Evolutionary conservation across 139 green algal species (phyloP).

Genomic region (Micractinium conductrix): DNA sequence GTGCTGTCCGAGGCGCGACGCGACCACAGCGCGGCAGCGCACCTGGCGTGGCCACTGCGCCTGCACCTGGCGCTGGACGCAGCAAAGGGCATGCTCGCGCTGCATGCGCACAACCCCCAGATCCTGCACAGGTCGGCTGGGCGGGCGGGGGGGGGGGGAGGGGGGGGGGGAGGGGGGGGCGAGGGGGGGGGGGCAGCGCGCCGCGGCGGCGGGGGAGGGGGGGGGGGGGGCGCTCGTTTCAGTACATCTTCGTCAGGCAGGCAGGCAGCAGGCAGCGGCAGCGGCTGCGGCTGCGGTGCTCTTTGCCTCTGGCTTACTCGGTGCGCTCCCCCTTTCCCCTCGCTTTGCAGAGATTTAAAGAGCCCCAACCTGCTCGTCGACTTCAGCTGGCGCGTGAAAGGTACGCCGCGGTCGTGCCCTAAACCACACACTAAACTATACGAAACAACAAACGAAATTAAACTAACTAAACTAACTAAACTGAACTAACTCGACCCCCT

Average conservation of each 20-base stretch:
- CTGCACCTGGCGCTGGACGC: not conserved
- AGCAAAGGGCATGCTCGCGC: constrained; percentile 1
- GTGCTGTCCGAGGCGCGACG: not conserved
- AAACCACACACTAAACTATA: too few relatives aligned
- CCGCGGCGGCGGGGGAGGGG: too few relatives aligned
- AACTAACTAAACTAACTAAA: too few relatives aligned
- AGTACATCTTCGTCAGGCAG: too few relatives aligned
- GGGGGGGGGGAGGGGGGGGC: too few relatives aligned
- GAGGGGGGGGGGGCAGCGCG: too few relatives aligned
- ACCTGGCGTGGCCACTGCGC: constrained; percentile 5
- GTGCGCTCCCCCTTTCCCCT: not conserved
- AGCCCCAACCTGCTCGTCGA: constrained; percentile 22
- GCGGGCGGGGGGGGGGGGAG: too few relatives aligned
- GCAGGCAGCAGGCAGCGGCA: not conserved
- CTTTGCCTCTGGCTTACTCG: too few relatives aligned
- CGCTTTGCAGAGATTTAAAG: not conserved
- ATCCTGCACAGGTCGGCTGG: not conserved
- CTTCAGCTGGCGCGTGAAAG: constrained; percentile 24
- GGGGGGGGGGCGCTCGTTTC: too few relatives aligned
- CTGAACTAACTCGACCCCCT: too few relatives aligned
- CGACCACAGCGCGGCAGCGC: not conserved
- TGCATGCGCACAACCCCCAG: not conserved
- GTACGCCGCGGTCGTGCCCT: not conserved
- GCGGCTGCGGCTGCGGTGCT: not conserved
- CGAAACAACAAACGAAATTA: not conserved